Conservation (phyloP, 305 asterid species). For the Fraxinus nigra region DNA sequence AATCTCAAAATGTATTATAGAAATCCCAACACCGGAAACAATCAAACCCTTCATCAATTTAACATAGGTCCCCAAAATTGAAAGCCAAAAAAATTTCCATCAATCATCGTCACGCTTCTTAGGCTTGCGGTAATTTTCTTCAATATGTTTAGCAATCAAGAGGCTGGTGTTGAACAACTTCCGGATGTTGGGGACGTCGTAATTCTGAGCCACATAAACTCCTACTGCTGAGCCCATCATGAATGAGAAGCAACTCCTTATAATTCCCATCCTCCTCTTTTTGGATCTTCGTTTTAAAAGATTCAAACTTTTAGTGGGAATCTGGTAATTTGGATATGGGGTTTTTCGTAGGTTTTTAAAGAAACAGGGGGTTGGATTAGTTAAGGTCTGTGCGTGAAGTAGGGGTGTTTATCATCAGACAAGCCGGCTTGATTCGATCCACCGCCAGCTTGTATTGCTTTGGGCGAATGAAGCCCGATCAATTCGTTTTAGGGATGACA, state of each 20-base stretch:
- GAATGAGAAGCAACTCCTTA: conserved; percentile 55
- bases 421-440: no score
- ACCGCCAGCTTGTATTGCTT: no score
- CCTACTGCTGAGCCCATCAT: conserved; percentile 60
- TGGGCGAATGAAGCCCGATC: no score
- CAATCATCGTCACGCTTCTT: conserved; percentile 57
- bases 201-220: conserved; percentile 74
- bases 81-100: background rate
- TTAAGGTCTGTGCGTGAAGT: background rate
- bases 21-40: background rate
- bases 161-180: conserved; percentile 57
- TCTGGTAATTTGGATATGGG: background rate
- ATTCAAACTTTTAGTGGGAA: background rate
- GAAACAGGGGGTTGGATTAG: background rate
- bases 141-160: conserved; percentile 59
- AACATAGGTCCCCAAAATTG: background rate
- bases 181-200: conserved; percentile 67
- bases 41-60: background rate
- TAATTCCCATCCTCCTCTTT: conserved; percentile 38
- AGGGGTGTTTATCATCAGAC: no score
- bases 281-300: background rate
- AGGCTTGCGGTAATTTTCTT: conserved; percentile 78
- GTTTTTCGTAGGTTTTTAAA: background rate
- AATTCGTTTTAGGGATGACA: no score
- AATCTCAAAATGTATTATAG: background rate